Evolutionary conservation across 176 grass and related monocot genomes (phyloP), one percentile per base, ranked within the genome.

Genomic region (Luzula sylvatica): DNA sequence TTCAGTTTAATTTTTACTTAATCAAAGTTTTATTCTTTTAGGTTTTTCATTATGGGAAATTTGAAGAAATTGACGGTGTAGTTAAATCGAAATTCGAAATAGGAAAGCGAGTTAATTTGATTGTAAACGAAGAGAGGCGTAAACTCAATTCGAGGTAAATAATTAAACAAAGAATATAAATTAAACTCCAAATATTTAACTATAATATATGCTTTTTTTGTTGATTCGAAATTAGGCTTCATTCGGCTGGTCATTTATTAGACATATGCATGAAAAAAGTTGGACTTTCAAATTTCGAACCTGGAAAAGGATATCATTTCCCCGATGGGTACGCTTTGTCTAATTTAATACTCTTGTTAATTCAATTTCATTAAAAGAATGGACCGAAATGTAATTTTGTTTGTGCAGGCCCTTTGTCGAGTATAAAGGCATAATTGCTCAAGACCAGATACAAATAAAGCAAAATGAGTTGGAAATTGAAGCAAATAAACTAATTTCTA

Each of bases 211-310:
- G 15, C 29, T 64, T 21, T 26, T 12, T 48, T 13, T 19, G 29
- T 20, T 9, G 48, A 64, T 16, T 50, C 3, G 24, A 11, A 18
- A 68, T 15, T 78, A 96, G 90, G 68, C 74, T 96, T 81, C 84
- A 96, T 65, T 96, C 90, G 26, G 84, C 81, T 8, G 84, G 90
- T 0, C 84, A 96, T 89, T 79, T 96, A n/a, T 54, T 96, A 42
- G 90, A 96, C 68, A 56, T 76, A 45, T 96, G 90, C 46, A 53
- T 71, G 59, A 30, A 13, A 12, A 89, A 86, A 30, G 15, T 77
- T 22, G 81, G 74, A 22, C 62, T 82, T 22, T 62, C 58, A 67
- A 50, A 89, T 57, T 23, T 96, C 14, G 65, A 96, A 70, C 77
- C 90, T 48, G 55, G 63, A 38, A 86, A 96, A 70, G 74, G 67